Evolutionary conservation across 169 alveolate genomes (phyloP), one percentile per base, ranked within the genome.

Genomic region (Condylostoma magnum): DNA sequence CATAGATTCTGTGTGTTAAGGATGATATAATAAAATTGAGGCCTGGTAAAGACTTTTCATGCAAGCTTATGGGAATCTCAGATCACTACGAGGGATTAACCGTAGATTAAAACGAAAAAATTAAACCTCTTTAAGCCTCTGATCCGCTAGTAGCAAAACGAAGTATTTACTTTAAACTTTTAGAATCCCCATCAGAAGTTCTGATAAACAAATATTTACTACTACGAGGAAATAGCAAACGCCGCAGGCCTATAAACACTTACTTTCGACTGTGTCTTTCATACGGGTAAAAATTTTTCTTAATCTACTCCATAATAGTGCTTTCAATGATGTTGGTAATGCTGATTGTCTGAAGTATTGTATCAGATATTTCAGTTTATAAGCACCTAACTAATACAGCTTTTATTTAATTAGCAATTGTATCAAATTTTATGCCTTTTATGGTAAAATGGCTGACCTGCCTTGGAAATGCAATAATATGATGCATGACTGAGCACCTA

Each of bases 381-480:
- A 34, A 60, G 10, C 18, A 38, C n/a, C 28, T 60, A n/a, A 20
- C 37, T 1, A 60, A 60, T 34, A 28, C 71, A n/a, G 6, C 71
- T 1, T 15, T 60, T 18, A 22, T 60, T 12, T 60, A 38, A 8
- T n/a, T 60, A n/a, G 18, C 37, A n/a, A 8, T 60, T 12, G 43
- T 28, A 12, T n/a, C 57, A 18, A 18, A 38, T 2, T 10, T 60
- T 1, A 28, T 60, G 3, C 71, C 71, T 2, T 60, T 55, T 18
- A n/a, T 60, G n/a, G 56, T 60, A 15, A 6, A 58, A 8, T 60
- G 36, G 10, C 27, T 60, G 27, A 60, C 54, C 10, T 60, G 71
- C 27, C 43, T 52, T 52, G 71, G 71, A 15, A 60, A 60, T 38
- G 58, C 71, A 12, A n/a, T 60, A n/a, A 12, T 60, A n/a, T 60